Evolutionary conservation across 768 basidiomycete species (phyloP).

Genomic region (Mycena epipterygia): DNA sequence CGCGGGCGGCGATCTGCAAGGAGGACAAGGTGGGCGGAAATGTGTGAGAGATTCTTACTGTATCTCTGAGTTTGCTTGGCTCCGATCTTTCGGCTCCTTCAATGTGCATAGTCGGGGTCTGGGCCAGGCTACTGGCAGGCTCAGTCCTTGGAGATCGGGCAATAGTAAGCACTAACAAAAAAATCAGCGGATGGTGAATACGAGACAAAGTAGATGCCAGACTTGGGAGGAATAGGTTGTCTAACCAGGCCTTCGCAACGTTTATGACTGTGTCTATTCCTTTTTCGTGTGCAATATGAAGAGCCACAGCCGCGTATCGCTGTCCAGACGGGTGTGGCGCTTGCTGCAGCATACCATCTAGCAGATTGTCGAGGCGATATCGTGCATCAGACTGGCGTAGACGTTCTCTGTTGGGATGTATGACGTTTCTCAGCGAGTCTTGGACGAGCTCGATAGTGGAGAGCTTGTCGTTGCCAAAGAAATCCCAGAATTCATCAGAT

Average conservation of each 20-base stretch:
- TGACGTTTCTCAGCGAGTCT: conserved; percentile 5
- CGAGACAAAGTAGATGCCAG: conserved; percentile 3
- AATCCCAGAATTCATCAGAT: conserved; percentile 12
- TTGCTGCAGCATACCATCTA: conserved; percentile 33
- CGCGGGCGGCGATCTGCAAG: conserved; percentile 30
- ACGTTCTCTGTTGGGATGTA: conserved; percentile 5
- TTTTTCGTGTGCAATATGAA: conserved; percentile 37
- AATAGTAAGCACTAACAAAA: neutral
- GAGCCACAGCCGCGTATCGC: conserved; percentile 38
- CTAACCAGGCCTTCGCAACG: conserved; percentile 38
- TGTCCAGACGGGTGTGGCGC: conserved; percentile 34
- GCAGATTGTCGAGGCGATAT: conserved; percentile 31
- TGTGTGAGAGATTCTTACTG: neutral
- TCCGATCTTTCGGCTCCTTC: conserved; percentile 10
- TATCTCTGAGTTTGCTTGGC: neutral
- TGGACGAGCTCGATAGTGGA: conserved; percentile 8
- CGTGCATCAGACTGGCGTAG: neutral
- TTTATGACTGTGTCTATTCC: conserved; percentile 28
- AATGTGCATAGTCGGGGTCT: conserved; percentile 7
- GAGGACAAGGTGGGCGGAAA: neutral
- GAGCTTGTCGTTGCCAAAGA: neutral
- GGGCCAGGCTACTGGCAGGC: neutral
- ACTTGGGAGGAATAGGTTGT: conserved; percentile 37
- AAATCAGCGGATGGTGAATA: neutral
- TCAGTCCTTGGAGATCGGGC: neutral